Evolutionary conservation across 176 grass and related monocot species (phyloP).

Genomic region (Paspalum notatum): DNA sequence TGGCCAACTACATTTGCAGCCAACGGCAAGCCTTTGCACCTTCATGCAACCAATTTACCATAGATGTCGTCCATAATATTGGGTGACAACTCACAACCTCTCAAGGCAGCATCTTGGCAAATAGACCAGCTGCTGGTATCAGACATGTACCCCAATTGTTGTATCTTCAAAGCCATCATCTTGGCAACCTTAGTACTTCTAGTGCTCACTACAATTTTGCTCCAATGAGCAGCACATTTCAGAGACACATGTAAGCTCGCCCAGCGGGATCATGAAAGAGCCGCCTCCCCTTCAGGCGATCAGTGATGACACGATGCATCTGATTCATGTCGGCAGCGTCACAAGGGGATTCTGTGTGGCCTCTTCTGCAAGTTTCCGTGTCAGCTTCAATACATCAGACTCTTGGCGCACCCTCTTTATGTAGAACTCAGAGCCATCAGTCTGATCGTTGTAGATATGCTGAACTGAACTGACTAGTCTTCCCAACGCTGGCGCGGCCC

Average conservation of each 20-base stretch:
- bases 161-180: conserved; percentile 21
- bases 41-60: conserved; percentile 25
- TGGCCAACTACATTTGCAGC: conserved; percentile 48
- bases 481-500: conserved; percentile 33
- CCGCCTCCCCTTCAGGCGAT: conserved; percentile 37
- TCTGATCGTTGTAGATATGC: conserved; percentile 19
- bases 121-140: conserved; percentile 39
- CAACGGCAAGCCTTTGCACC: conserved; percentile 45
- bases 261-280: conserved; percentile 44
- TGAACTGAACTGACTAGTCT: conserved; percentile 40
- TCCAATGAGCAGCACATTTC: conserved; percentile 38
- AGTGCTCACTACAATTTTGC: conserved; percentile 46
- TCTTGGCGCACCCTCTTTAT: conserved; percentile 27
- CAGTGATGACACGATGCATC: conserved; percentile 34
- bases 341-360: conserved; percentile 22
- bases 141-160: conserved; percentile 36
- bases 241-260: conserved; percentile 32
- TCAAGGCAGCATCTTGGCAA: conserved; percentile 39
- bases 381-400: conserved; percentile 18
- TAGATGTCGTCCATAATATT: neutral
- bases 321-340: conserved; percentile 31
- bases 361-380: conserved; percentile 26
- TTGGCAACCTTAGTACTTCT: conserved; percentile 34
- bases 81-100: conserved; percentile 25
- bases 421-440: conserved; percentile 3